phyloP scores from a whole-genome alignment of 2,329 filamentous ascomycete species.

The Penicillium sclerotiorum region DNA sequence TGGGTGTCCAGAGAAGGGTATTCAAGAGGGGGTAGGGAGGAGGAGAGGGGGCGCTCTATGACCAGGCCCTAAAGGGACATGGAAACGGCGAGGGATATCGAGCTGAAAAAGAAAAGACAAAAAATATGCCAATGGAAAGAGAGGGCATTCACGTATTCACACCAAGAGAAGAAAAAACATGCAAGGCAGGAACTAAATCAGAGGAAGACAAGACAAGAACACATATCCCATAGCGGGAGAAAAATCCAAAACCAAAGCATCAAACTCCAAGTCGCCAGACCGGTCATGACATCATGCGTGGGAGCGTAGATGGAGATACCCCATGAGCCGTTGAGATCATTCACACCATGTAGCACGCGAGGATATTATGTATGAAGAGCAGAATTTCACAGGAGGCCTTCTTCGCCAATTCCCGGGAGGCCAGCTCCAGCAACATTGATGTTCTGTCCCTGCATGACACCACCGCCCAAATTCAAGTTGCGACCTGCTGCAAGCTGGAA shows the following conservation, averaged over 20 bases:
- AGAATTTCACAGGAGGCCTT: constrained; percentile 40
- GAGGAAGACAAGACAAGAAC: constrained; percentile 3
- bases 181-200: constrained; percentile 9
- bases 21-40: not conserved
- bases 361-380: constrained; percentile 26
- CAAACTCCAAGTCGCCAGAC: constrained; percentile 26
- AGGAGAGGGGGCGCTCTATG: constrained; percentile 16
- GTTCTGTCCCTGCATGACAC: constrained; percentile 51
- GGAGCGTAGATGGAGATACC: constrained; percentile 13
- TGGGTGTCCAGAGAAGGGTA: constrained; percentile 14
- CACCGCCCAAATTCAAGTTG: constrained; percentile 42
- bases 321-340: constrained; percentile 29
- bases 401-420: constrained; percentile 50
- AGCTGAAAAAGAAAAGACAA: constrained; percentile 17
- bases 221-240: constrained; percentile 2
- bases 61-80: constrained; percentile 12
- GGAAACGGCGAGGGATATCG: constrained; percentile 26
- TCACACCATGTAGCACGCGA: constrained; percentile 29
- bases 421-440: constrained; percentile 53
- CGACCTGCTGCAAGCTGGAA: constrained; percentile 58
- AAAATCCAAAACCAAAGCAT: constrained; percentile 6
- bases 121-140: constrained; percentile 7
- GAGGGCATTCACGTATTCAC: constrained; percentile 1
- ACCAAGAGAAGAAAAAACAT: constrained; percentile 13
- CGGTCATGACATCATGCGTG: constrained; percentile 30